Conservation (phyloP, 2,329 filamentous ascomycete species). For the Penicillium sp. region DNA sequence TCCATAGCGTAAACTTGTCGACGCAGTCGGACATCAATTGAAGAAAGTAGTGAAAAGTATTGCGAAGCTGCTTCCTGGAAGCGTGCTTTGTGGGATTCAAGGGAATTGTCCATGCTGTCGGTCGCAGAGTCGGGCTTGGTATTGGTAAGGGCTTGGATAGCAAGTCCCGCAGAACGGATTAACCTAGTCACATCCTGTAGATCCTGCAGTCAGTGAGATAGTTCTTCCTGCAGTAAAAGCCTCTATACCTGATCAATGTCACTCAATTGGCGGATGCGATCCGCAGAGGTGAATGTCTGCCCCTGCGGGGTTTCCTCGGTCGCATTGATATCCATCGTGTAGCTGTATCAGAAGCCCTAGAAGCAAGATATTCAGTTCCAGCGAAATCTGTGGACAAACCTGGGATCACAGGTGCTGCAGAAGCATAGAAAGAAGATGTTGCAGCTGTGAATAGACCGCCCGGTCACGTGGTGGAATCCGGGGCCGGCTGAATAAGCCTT, state of each 20-base stretch:
- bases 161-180: conserved; percentile 55
- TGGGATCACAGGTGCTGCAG: too few species aligned
- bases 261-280: conserved; percentile 74
- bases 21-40: conserved; percentile 67
- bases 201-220: neutral
- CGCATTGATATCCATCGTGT: conserved; percentile 21
- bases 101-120: conserved; percentile 33
- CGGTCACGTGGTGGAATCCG: too few species aligned
- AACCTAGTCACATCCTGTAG: conserved; percentile 49
- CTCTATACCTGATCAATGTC: conserved; percentile 62
- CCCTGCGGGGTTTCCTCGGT: conserved; percentile 23
- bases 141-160: conserved; percentile 59
- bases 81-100: conserved; percentile 54
- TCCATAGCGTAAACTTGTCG: conserved; percentile 73
- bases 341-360: too few species aligned
- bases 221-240: neutral
- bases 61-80: conserved; percentile 52
- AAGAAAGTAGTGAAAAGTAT: conserved; percentile 68
- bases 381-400: too few species aligned
- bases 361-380: too few species aligned
- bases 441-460: too few species aligned
- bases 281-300: conserved; percentile 59
- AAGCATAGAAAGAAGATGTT: neutral
- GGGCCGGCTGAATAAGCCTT: too few species aligned
- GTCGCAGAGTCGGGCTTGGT: conserved; percentile 32